These are phyloP conservation scores for Sporisorium reilianum DNA, from an alignment of 1,284 basidiomycete genomes.

Conservation along the genomic window DNA sequence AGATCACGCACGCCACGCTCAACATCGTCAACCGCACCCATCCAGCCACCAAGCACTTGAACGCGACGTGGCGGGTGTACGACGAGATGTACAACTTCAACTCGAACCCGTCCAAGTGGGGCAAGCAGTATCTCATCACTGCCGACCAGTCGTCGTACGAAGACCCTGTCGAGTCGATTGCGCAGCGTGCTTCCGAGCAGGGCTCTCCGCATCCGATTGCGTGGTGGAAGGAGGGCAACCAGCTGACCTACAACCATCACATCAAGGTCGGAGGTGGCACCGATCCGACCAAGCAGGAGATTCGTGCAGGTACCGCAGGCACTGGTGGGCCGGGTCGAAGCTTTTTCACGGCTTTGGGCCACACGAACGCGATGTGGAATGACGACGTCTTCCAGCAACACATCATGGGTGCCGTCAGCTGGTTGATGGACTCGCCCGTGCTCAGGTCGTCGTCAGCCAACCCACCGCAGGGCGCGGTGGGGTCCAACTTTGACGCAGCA, in stretches of 20 bases:
- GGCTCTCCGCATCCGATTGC: constrained; percentile 59
- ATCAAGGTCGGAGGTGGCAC: constrained; percentile 52
- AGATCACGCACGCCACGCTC: constrained; percentile 43
- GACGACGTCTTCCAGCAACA: constrained; percentile 51
- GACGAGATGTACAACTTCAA: constrained; percentile 63
- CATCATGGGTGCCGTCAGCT: constrained; percentile 53
- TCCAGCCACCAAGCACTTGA: constrained; percentile 53
- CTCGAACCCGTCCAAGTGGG: constrained; percentile 48
- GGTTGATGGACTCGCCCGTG: constrained; percentile 54
- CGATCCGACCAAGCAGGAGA: constrained; percentile 47
- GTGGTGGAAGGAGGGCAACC: constrained; percentile 60
- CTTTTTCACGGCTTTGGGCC: constrained; percentile 59
- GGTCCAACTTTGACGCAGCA: constrained; percentile 24
- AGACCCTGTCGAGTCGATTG: constrained; percentile 40
- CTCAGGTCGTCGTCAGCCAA: constrained; percentile 34
- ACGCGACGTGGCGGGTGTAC: constrained; percentile 50
- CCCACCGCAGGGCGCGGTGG: constrained; percentile 21
- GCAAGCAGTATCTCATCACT: constrained; percentile 53
- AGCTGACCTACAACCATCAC: constrained; percentile 45
- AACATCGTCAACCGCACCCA: constrained; percentile 50
- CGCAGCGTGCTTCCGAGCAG: constrained; percentile 38
- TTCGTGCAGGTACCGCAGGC: constrained; percentile 41
- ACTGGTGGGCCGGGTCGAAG: constrained; percentile 51
- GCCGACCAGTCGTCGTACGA: constrained; percentile 49
- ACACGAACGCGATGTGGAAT: constrained; percentile 53